Conservation (phyloP, 2,329 filamentous ascomycete genomes). For the Lomentospora prolificans region DNA sequence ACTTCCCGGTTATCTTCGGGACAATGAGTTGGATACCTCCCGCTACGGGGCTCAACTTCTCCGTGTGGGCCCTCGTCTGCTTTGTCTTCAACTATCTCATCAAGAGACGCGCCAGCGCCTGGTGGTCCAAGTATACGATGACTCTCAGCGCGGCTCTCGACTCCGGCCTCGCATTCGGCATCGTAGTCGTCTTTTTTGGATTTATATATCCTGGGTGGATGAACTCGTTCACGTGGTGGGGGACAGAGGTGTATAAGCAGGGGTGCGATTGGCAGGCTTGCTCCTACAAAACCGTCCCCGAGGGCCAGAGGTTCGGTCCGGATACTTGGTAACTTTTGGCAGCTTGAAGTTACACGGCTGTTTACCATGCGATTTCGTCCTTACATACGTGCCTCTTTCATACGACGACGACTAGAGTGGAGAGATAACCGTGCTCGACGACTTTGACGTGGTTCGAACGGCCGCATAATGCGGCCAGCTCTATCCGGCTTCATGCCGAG, state of each 20-base stretch:
- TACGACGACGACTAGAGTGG: too few species aligned
- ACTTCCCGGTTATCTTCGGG: conserved; percentile 74
- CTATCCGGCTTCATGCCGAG: too few species aligned
- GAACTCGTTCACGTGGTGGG: conserved; percentile 74
- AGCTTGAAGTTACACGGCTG: not conserved
- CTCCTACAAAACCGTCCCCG: conserved; percentile 52
- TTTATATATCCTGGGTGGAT: conserved; percentile 75
- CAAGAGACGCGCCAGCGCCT: conserved; percentile 56
- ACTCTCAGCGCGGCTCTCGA: conserved; percentile 75
- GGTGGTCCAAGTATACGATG: conserved; percentile 93
- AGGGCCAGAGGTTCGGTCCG: conserved; percentile 58
- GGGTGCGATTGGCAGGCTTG: conserved; percentile 82
- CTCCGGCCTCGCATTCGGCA: conserved; percentile 70
- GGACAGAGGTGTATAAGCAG: conserved; percentile 73
- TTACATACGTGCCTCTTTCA: not conserved
- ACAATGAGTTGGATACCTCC: conserved; percentile 80
- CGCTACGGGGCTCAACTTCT: conserved; percentile 79
- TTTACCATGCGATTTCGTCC: not conserved
- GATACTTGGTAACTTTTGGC: conserved; percentile 38
- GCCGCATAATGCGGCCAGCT: too few species aligned
- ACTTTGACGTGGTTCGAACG: too few species aligned
- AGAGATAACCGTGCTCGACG: too few species aligned
- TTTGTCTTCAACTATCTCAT: conserved; percentile 75
- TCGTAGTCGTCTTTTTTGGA: conserved; percentile 76
- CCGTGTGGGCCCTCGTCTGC: conserved; percentile 76